Conservation (phyloP, 495 filamentous ascomycete species). For the Penicillium subrubescens region DNA sequence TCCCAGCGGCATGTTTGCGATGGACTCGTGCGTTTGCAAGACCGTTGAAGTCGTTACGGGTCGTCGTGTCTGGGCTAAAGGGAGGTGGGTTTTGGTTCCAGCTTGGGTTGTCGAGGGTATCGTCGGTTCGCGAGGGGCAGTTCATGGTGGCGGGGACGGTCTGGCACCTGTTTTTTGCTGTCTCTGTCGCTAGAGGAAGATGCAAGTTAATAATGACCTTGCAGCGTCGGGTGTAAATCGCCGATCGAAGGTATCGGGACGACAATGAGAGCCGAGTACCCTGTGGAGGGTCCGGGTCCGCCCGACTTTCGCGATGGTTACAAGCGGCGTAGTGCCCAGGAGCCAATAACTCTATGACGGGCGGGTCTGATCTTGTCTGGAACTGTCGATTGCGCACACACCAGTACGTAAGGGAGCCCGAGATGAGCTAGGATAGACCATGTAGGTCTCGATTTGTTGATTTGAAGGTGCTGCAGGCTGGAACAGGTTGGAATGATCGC, state of each 20-base stretch:
- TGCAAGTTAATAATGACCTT: constrained; percentile 6
- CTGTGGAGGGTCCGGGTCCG: constrained; percentile 27
- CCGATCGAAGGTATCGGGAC: constrained; percentile 11
- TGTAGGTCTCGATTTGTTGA: constrained; percentile 10
- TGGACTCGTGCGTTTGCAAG: constrained; percentile 45
- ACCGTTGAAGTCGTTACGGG: constrained; percentile 65
- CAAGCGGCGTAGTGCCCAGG: not conserved
- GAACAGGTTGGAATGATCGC: not conserved
- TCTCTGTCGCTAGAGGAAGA: not conserved
- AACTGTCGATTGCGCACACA: not conserved
- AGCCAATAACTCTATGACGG: constrained; percentile 1
- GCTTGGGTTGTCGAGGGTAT: constrained; percentile 52
- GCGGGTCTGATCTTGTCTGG: constrained; percentile 8
- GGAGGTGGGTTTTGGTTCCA: constrained; percentile 63
- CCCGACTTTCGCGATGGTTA: constrained; percentile 22
- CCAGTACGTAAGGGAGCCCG: constrained; percentile 11
- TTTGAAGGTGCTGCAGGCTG: not conserved
- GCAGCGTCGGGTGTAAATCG: constrained; percentile 13
- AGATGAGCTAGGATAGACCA: not conserved
- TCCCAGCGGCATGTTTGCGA: constrained; percentile 33
- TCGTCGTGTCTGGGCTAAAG: constrained; percentile 60
- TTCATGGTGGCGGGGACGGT: constrained; percentile 50
- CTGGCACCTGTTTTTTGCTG: not conserved
- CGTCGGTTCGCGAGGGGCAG: constrained; percentile 64
- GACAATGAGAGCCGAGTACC: constrained; percentile 11